Evolutionary conservation across 129 eudicot species (phyloP).

Genomic region (Saussurea involucrata): DNA sequence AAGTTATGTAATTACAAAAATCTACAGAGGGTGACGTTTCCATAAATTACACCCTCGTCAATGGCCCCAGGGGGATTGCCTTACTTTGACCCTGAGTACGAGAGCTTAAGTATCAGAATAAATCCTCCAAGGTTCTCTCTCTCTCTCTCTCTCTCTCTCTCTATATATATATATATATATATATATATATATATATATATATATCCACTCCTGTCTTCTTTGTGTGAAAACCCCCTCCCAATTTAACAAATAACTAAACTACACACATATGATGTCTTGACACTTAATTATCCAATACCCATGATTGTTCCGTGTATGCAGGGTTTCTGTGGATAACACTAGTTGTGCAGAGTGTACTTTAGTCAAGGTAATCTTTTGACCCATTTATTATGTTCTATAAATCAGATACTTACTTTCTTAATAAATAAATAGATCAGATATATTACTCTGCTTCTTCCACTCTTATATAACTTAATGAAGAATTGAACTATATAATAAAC

Average conservation of each 20-base stretch:
- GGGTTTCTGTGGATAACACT: constrained; percentile 82
- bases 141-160: constrained; percentile 12
- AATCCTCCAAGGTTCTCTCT: constrained; percentile 82
- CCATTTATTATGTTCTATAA: not conserved
- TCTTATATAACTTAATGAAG: not conserved
- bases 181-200: too few relatives aligned
- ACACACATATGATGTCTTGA: not conserved
- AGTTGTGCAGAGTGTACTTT: constrained; percentile 74
- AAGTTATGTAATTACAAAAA: constrained; percentile 16
- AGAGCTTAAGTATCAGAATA: constrained; percentile 81
- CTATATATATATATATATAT: too few relatives aligned
- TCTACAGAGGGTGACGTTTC: constrained; percentile 20
- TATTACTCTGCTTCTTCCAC: not conserved
- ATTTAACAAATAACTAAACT: not conserved
- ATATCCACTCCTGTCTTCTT: not conserved
- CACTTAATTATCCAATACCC: not conserved
- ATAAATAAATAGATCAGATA: not conserved
- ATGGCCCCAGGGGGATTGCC: constrained; percentile 73
- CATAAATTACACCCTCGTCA: constrained; percentile 9
- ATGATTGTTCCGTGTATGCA: constrained; percentile 28
- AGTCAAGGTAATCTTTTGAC: constrained; percentile 58
- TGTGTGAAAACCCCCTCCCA: not conserved
- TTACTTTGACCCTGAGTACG: constrained; percentile 95
- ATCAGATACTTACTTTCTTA: constrained; percentile 1
- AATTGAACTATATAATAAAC: not conserved